Conservation (phyloP, 2,329 filamentous ascomycete genomes). For the Cytospora mali region DNA sequence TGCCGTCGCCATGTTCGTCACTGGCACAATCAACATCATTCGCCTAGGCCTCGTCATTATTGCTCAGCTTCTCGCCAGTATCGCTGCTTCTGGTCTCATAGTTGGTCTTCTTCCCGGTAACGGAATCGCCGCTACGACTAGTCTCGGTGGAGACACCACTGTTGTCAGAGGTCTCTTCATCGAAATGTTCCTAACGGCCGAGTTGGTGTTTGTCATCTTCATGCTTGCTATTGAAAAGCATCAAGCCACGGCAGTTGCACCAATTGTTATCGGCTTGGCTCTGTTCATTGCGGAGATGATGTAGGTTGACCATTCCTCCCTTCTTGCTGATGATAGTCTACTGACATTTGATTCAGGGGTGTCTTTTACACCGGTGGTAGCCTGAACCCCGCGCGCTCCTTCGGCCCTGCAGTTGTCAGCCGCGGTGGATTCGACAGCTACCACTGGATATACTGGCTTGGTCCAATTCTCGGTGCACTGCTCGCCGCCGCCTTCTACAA, state of each 20-base stretch:
- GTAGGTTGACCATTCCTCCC: slow-evolving; percentile 28
- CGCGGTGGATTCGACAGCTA: slow-evolving; percentile 45
- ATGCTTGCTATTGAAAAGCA: slow-evolving; percentile 77
- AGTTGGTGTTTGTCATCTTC: slow-evolving; percentile 66
- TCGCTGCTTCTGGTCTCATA: slow-evolving; percentile 61
- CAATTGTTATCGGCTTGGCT: slow-evolving; percentile 70
- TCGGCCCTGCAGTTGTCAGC: slow-evolving; percentile 51
- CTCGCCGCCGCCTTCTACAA: slow-evolving; percentile 55
- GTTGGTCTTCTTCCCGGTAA: slow-evolving; percentile 60
- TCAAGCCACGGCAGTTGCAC: slow-evolving; percentile 70
- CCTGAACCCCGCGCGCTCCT: slow-evolving; percentile 54
- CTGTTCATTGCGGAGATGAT: slow-evolving; percentile 63
- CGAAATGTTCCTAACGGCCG: slow-evolving; percentile 66
- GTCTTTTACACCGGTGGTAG: slow-evolving; percentile 52
- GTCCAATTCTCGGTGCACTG: slow-evolving; percentile 52
- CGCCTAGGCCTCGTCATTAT: slow-evolving; percentile 56
- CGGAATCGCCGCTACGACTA: slow-evolving; percentile 56
- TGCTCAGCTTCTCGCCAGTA: slow-evolving; percentile 61
- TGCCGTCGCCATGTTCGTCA: slow-evolving; percentile 62
- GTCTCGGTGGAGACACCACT: slow-evolving; percentile 53
- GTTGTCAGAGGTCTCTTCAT: slow-evolving; percentile 64
- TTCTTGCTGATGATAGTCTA: neutral
- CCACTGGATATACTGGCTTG: slow-evolving; percentile 60
- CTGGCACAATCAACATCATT: slow-evolving; percentile 56
- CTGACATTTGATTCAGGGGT: slow-evolving; percentile 30